These are phyloP conservation scores for Candida qinlingensis DNA, from an alignment of 805 yeast genomes.

Conservation along the genomic window DNA sequence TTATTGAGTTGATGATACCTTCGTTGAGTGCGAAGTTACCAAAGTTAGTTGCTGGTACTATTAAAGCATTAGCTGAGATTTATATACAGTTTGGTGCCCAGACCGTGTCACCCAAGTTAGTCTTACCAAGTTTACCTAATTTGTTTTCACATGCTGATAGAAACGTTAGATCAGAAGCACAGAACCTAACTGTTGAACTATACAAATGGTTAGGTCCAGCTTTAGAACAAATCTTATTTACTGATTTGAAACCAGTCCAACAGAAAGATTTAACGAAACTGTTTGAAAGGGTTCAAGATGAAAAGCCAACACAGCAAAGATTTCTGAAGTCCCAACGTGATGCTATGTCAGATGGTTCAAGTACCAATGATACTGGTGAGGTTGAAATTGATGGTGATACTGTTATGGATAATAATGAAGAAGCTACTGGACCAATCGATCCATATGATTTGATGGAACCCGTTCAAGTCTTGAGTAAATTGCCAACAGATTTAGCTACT, in stretches of 20 bases:
- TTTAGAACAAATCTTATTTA: conserved; percentile 53
- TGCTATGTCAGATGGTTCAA: conserved; percentile 26
- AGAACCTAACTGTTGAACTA: conserved; percentile 59
- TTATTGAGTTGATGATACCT: conserved; percentile 64
- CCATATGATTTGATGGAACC: conserved; percentile 70
- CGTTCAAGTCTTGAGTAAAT: conserved; percentile 54
- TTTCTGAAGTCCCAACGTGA: conserved; percentile 48
- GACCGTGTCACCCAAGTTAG: conserved; percentile 50
- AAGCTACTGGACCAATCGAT: conserved; percentile 35
- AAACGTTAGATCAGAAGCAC: conserved; percentile 77
- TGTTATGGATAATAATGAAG: conserved; percentile 25
- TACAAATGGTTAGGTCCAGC: conserved; percentile 66
- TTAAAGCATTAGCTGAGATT: conserved; percentile 50
- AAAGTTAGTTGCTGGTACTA: conserved; percentile 68
- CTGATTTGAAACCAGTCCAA: conserved; percentile 84
- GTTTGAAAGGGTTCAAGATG: conserved; percentile 48
- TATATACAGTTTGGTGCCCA: conserved; percentile 53
- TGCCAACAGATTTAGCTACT: conserved; percentile 58
- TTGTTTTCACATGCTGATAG: conserved; percentile 82
- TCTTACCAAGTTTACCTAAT: conserved; percentile 55
- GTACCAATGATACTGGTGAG: conserved; percentile 7
- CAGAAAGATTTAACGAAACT: conserved; percentile 74
- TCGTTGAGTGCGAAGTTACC: conserved; percentile 62
- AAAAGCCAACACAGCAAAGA: conserved; percentile 47
- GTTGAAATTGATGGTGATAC: conserved; percentile 18